Base-by-base conservation (phyloP, 179 eudicot genomes). In the Silene vulgaris region DNA sequence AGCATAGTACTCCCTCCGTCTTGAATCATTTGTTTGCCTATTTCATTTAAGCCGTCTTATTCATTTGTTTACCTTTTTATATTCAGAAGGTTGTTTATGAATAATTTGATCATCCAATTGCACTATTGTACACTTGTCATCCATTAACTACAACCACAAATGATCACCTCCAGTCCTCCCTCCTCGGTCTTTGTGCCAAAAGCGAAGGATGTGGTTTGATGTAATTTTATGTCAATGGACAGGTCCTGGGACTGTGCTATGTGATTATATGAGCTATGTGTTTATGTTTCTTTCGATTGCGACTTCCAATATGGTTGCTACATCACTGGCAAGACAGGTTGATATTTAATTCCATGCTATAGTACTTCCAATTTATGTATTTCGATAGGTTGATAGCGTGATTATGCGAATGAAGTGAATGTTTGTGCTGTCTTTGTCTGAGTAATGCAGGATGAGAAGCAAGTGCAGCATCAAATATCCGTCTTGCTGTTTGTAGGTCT, bases 271-370 rank as follows among this genome's bases (percentile, higher is more conserved):
- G 82, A 86, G 93, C 81, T 93, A 93, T 78, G 84, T 88, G 52
- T 96, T 96, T 78, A 96, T 96, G 99, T 96, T 96, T 80, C 97
- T 96, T 62, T 87, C 99, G 2, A 90, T 96, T 79, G 99, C 99
- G 71, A 96, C 99, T 14, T 96, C 99, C 0, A 96, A 96, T 83
- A 73, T 96, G 89, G 96, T 96, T 66, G 99, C 99, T 28, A 96
- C 98, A 78, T 85, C 97, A n/a, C 93, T 96, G 73, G 98, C 99
- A 45, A 83, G 85, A 74, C 84, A 86, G 99, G 99, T 95, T 43
- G 28, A 54, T 56, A 65, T 16, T 32, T 52, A 0, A 65, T 71
- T 14, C 29, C 32, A 11, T 32, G 2, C 56, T 57, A 19, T 62
- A 29, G 0, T 14, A 8, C 17, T 69, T 62, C 19, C 4, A 5